Evolutionary conservation across 768 basidiomycete species (phyloP).

Genomic region (Naganishia randhawae): DNA sequence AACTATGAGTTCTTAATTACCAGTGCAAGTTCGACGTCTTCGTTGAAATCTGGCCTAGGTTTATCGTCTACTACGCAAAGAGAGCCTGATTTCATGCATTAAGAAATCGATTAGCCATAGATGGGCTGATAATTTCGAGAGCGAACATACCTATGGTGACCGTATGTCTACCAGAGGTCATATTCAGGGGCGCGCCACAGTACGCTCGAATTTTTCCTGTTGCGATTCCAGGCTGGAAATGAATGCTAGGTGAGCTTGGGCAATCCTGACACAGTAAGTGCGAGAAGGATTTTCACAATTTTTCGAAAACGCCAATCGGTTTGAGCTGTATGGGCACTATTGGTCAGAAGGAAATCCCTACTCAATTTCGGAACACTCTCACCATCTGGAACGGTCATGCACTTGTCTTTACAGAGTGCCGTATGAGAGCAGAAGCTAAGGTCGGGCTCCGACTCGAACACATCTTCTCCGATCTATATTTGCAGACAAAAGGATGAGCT

Average conservation of each 20-base stretch:
- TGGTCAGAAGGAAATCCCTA: neutral
- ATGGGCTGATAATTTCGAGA: neutral
- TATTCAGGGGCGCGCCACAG: slow-evolving; percentile 41
- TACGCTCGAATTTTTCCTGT: slow-evolving; percentile 35
- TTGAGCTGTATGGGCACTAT: neutral
- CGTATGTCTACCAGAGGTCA: slow-evolving; percentile 35
- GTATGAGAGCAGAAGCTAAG: slow-evolving; percentile 45
- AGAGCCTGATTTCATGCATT: slow-evolving; percentile 26
- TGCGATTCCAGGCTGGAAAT: neutral
- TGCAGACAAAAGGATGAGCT: neutral
- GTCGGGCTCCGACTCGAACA: slow-evolving; percentile 32
- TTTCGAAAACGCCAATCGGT: slow-evolving; percentile 46
- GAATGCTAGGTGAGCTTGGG: neutral
- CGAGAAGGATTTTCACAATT: slow-evolving; percentile 36
- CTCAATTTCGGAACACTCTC: neutral
- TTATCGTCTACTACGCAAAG: slow-evolving; percentile 44
- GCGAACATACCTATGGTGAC: slow-evolving; percentile 34
- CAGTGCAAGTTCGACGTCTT: slow-evolving; percentile 33
- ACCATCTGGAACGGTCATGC: slow-evolving; percentile 41
- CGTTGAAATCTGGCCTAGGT: slow-evolving; percentile 37
- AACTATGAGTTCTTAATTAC: neutral
- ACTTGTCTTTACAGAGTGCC: slow-evolving; percentile 33
- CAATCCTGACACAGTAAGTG: slow-evolving; percentile 23
- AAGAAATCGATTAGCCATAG: no score
- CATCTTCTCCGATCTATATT: slow-evolving; percentile 21